These are phyloP conservation scores for Oryza brachyantha DNA, from an alignment of 176 grass and related monocot species.

Conservation along the genomic window DNA sequence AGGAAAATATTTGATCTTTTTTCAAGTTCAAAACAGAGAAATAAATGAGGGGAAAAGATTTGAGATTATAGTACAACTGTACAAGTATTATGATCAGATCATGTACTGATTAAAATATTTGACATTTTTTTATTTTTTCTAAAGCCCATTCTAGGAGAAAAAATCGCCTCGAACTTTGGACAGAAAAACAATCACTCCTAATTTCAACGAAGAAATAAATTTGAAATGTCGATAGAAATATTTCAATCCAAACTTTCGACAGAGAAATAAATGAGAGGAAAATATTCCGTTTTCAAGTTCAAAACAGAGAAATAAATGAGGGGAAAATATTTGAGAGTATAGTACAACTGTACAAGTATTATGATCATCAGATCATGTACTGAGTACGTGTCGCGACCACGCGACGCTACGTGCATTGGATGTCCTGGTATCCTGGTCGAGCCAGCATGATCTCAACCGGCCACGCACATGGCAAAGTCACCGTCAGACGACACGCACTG, in stretches of 20 bases:
- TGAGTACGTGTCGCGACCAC: conserved; percentile 10
- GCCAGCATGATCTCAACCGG: conserved; percentile 5
- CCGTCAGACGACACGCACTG: neutral
- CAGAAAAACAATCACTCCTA: too few relatives aligned
- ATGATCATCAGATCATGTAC: neutral
- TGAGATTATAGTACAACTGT: neutral
- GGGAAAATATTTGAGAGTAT: neutral
- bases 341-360: neutral
- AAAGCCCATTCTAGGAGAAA: too few relatives aligned
- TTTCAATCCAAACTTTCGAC: too few relatives aligned
- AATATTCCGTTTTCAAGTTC: neutral
- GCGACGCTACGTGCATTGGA: neutral
- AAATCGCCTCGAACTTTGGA: too few relatives aligned
- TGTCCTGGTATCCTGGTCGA: too few relatives aligned
- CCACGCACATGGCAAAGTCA: conserved; percentile 28
- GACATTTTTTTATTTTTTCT: too few relatives aligned
- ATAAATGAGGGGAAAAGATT: neutral
- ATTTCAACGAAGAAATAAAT: too few relatives aligned
- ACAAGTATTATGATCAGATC: neutral
- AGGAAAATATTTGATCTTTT: neutral
- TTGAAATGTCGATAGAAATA: too few relatives aligned
- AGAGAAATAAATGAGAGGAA: too few relatives aligned
- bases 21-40: neutral
- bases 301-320: neutral
- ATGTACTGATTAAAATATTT: too few relatives aligned